Percentiles rank a stretch among this genome's conserved stretches.
Conservation (phyloP, 23 red algal species). For the Gracilaria domingensis region DNA sequence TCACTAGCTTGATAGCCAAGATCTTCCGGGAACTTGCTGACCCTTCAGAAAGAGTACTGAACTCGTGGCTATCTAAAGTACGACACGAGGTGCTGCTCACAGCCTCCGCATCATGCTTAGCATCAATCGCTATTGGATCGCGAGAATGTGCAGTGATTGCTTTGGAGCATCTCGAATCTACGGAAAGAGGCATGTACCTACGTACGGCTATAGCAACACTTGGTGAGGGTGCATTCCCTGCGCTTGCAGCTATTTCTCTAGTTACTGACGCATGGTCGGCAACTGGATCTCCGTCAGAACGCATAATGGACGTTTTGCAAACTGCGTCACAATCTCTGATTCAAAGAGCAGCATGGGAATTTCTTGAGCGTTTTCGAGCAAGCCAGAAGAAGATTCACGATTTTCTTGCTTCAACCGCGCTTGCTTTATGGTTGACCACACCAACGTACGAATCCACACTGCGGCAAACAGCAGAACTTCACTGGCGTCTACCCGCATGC, state of each 20-base stretch:
- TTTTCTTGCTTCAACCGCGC: conserved; percentile 44
- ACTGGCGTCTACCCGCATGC: conserved; percentile 64
- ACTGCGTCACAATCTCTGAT: conserved; percentile 27
- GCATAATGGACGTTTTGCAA: conserved; percentile 29
- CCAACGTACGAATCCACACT: conserved; percentile 12
- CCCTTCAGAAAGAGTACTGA: conserved; percentile 46
- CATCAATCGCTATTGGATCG: conserved; percentile 49
- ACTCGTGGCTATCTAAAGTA: conserved; percentile 45
- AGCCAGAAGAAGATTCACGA: conserved; percentile 38
- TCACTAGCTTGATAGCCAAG: conserved; percentile 25
- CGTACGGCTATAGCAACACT: conserved; percentile 40
- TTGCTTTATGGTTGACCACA: conserved; percentile 59
- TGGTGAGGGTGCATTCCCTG: conserved; percentile 51
- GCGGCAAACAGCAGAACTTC: conserved; percentile 27
- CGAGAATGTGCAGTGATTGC: conserved; percentile 30
- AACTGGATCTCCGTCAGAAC: conserved; percentile 26
- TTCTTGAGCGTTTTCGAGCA: conserved; percentile 42
- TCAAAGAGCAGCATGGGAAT: conserved; percentile 33
- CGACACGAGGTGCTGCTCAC: conserved; percentile 60
- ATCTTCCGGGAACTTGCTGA: conserved; percentile 52
- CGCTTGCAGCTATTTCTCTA: conserved; percentile 55
- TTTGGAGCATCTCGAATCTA: conserved; percentile 45
- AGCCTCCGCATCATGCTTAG: conserved; percentile 52
- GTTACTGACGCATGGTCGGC: conserved; percentile 45
- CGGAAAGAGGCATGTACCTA: conserved; percentile 34